phyloP scores from a whole-genome alignment of 2,329 filamentous ascomycete genomes.

The Pseudocercospora fijiensis region DNA sequence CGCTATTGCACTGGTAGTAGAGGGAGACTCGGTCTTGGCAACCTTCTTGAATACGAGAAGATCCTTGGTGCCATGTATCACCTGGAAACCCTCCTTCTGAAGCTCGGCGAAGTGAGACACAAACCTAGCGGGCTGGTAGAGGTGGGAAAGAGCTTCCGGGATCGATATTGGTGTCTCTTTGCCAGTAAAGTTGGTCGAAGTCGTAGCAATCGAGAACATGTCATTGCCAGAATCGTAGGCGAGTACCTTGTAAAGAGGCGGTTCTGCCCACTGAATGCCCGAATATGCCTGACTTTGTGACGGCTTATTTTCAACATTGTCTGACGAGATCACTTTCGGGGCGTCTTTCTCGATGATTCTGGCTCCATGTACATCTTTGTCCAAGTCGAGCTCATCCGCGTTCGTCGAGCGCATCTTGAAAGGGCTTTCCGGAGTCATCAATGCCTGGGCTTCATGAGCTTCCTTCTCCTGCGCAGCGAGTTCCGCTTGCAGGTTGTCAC shows the following conservation, averaged over 20 bases:
- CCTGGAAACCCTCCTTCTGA: slow-evolving; percentile 63
- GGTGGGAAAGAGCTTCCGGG: slow-evolving; percentile 58
- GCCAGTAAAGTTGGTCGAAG: slow-evolving; percentile 53
- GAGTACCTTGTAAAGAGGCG: slow-evolving; percentile 61
- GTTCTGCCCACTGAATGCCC: slow-evolving; percentile 34
- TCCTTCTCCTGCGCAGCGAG: slow-evolving; percentile 27
- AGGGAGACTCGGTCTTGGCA: slow-evolving; percentile 34
- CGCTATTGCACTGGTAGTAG: not conserved
- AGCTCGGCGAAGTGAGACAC: slow-evolving; percentile 62
- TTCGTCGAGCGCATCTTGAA: slow-evolving; percentile 9
- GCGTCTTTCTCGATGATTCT: slow-evolving; percentile 16
- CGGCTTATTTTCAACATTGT: not conserved
- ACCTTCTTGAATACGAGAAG: slow-evolving; percentile 67
- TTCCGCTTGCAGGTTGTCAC: slow-evolving; percentile 28
- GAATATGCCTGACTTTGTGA: not conserved
- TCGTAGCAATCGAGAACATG: slow-evolving; percentile 59
- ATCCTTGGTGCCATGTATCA: slow-evolving; percentile 62
- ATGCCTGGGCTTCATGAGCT: slow-evolving; percentile 23
- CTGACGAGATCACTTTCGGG: slow-evolving; percentile 11
- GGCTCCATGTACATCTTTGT: slow-evolving; percentile 20
- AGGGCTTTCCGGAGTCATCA: slow-evolving; percentile 15
- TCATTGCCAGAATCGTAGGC: slow-evolving; percentile 63
- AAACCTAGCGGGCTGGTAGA: slow-evolving; percentile 65
- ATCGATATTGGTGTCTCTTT: slow-evolving; percentile 56
- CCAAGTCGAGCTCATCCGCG: slow-evolving; percentile 7